These are phyloP conservation scores for Fraxinus velutina DNA, from an alignment of 305 asterid species.

Conservation along the genomic window DNA sequence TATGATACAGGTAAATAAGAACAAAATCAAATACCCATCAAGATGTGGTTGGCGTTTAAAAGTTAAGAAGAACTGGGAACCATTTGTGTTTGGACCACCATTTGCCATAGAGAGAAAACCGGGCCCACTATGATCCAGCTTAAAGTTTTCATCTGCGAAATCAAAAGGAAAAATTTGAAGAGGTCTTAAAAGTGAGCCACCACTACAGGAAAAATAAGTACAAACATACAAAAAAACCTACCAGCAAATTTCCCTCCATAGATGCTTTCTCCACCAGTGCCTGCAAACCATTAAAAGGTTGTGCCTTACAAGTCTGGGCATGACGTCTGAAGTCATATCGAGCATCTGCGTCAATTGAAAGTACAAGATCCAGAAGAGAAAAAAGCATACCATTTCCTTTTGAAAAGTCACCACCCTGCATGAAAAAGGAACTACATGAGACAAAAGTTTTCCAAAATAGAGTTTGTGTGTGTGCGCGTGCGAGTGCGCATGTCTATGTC, in stretches of 20 bases:
- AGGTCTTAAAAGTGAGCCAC: conserved; percentile 15
- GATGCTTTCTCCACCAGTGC: conserved; percentile 99
- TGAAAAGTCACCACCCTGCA: conserved; percentile 96
- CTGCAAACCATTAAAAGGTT: conserved; percentile 88
- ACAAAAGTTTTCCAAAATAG: conserved; percentile 22
- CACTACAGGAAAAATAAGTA: conserved; percentile 12
- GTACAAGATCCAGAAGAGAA: conserved; percentile 51
- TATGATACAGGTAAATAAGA: background rate
- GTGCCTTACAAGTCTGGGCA: conserved; percentile 71
- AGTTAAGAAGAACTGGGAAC: conserved; percentile 87
- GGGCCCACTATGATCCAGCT: conserved; percentile 59
- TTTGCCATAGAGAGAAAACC: conserved; percentile 97
- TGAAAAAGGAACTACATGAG: conserved; percentile 18
- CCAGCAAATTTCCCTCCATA: conserved; percentile 95
- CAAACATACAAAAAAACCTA: conserved; percentile 28
- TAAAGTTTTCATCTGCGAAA: conserved; percentile 81
- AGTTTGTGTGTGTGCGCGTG: background rate
- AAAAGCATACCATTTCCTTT: conserved; percentile 91
- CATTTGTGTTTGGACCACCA: conserved; percentile 87
- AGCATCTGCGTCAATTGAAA: conserved; percentile 56
- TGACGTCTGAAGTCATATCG: conserved; percentile 55
- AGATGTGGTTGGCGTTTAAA: conserved; percentile 91
- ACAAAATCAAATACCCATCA: conserved; percentile 61
- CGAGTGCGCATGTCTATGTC: background rate
- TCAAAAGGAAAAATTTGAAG: conserved; percentile 7